Evolutionary conservation across 2,329 filamentous ascomycete species (phyloP).

Genomic region (Diaporthe ilicicola): DNA sequence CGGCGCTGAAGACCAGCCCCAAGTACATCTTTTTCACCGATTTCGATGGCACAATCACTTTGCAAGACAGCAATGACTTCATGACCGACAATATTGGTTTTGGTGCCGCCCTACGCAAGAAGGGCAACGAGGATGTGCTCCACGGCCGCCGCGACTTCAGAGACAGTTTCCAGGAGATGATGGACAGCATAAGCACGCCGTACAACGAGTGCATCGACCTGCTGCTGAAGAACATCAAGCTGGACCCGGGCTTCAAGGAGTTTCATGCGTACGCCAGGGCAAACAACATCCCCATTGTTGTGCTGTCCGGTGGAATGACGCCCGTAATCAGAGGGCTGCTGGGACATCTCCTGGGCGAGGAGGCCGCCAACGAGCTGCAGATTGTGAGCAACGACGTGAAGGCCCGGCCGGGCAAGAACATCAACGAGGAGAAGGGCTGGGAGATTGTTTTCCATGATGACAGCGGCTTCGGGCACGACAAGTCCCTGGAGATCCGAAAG

Average conservation of each 20-base stretch:
- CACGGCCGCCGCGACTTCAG: conserved; percentile 76
- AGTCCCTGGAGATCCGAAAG: conserved; percentile 88
- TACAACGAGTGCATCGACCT: conserved; percentile 83
- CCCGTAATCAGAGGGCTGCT: conserved; percentile 89
- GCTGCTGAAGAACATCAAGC: conserved; percentile 81
- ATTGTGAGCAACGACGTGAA: conserved; percentile 89
- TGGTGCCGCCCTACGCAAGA: conserved; percentile 73
- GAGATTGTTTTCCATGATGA: conserved; percentile 89
- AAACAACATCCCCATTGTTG: conserved; percentile 90
- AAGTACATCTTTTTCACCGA: conserved; percentile 99
- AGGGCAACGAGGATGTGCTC: conserved; percentile 81
- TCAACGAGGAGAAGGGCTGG: conserved; percentile 87
- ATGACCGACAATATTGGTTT: conserved; percentile 94
- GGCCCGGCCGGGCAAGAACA: conserved; percentile 69
- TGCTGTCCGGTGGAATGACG: conserved; percentile 91
- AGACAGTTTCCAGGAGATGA: conserved; percentile 90
- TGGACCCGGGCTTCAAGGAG: conserved; percentile 87
- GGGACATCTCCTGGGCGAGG: conserved; percentile 78
- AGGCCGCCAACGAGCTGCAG: conserved; percentile 79
- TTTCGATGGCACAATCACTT: conserved; percentile 96
- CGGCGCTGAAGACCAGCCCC: conserved; percentile 73
- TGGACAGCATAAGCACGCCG: conserved; percentile 83
- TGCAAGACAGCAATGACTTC: conserved; percentile 70
- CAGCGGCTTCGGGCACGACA: conserved; percentile 94
- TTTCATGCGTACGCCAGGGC: conserved; percentile 85